Evolutionary conservation across 805 yeast genomes (phyloP), one percentile per base, ranked within the genome.

Genomic region (Wickerhamiella parazyma): DNA sequence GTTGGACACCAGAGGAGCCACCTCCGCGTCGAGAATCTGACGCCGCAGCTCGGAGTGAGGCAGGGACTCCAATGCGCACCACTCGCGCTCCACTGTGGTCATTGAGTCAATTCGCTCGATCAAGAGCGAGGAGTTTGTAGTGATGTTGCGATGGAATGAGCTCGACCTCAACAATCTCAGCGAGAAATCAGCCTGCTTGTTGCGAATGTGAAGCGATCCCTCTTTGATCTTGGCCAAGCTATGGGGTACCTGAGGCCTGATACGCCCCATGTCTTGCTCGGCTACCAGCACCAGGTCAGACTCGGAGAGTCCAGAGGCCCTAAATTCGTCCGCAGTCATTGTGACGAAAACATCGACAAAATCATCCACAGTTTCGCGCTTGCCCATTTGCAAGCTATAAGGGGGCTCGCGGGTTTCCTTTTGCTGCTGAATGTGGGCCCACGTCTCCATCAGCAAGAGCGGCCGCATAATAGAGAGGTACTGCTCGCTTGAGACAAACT

Each of bases 41-140:
- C 73, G 67, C n/a, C 72, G 65, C 33, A 93, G 62, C 55, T 85
- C 93, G 55, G 86, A 93, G 57, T 80, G 86, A 42, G 72, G 78
- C 42, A 91, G 66, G 1, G 94, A 96, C 57, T 70, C 74, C 51
- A 93, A 63, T 0, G 98, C 80, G 0, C 87, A 72, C 53, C 68
- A 93, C 57, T 91, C 98, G 66, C 99, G 78, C 59, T 91, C 98
- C 12, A 87, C 72, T 0, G 99, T 89, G 0, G 81, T 72, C 86
- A 91, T 76, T 52, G 79, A 91, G 73, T 82, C 78, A 1, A 87
- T 79, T 44, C 74, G 71, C 71, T 85, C 70, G 14, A 78, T 86
- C 38, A 73, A 70, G 3, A 89, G 58, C 17, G 72, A 71, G 6
- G 78, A 62, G 38, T 80, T 72, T 0, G 91, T 81, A 1, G 78